Base-by-base conservation (phyloP, 345 rosid genomes). In the Dipteronia dyeriana region DNA sequence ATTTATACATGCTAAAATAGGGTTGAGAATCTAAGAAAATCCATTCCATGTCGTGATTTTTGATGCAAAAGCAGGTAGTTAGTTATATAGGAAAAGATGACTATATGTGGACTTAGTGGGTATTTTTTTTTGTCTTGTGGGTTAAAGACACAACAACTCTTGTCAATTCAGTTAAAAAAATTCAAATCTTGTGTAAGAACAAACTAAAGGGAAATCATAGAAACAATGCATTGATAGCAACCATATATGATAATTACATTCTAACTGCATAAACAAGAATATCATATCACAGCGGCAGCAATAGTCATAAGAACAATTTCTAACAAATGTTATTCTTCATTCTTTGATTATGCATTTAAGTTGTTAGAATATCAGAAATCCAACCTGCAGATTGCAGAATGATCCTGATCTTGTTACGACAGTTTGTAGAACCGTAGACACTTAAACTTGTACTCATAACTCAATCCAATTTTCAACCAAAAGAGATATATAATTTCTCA, bases 311-410 rank as follows among this genome's bases (percentile, higher is more conserved):
- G 38, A 34, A 34, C 38, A 5, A 34, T 34, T 34, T 34, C 38
- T 34, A 34, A 34, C 38, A 34, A 4, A 34, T 4, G 38, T 34
- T 34, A 34, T 34, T 34, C 38, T 34, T 34, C 38, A 34, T 34
- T 3, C 38, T 34, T 34, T 34, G 38, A 34, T 34, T 34, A 5
- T 34, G 38, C 38, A 5, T 34, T 4, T 34, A 60, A 82, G 86
- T 65, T 87, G 90, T 77, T 87, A 87, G 83, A 83, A 88, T 23
- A 87, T 78, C 1, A 90, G 96, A 82, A 89, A 90, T 75, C 87
- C 85, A 80, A 88, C 90, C 91, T 88, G 88, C 85, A 76, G 38
- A 34, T 34, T 34, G 38, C 38, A 34, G 23, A 79, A 80, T 60
- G 39, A 47, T 60, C 54, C 65, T 9, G 8, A 14, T 14, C 47